Evolutionary conservation across 2,329 filamentous ascomycete species (phyloP), one percentile per base, ranked within the genome.

Genomic region (Microdochium trichocladiopsis): DNA sequence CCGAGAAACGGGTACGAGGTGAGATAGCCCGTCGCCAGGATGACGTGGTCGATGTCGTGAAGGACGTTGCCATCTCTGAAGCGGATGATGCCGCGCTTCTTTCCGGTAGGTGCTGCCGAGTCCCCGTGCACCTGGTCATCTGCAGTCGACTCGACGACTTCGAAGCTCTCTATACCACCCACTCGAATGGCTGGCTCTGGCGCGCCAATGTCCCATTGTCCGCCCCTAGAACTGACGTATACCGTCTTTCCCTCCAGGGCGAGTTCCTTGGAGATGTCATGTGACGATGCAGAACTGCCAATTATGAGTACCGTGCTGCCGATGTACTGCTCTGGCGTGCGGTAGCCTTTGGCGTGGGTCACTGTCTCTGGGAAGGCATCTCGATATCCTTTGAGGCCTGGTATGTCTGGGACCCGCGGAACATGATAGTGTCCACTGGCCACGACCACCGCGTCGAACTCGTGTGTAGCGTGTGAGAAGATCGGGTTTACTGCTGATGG

Each of bases 321-420:
- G 10, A n/a, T 22, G 59, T 83, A 90, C 1, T 71, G 62, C 16
- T 82, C 74, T 0, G 88, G 80, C 0, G 69, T 76, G 9, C 88
- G 79, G 60, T 90, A 94, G 55, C 79, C 79, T 63, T 91, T 93
- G 0, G 88, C 90, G 61, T 89, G 86, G 3, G 74, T 75, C 21
- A 89, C 75, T 3, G 69, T 60, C 0, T 70, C 71, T 0, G 80
- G 78, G 55, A 79, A 82, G 3, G 61, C 58, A 11, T 65, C 50
- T 60, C 85, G 80, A 80, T 80, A 87, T 16, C 71, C 70, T 24
- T 70, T 63, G 3, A 88, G 70, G 0, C 86, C 86, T 0, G 72
- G 66, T 2, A 86, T 77, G 41, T 78, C 72, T 0, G 86, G 86
- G 1, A 88, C 68, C 52, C 76, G 78, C 0, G 83, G 82, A 1